These are phyloP conservation scores for Besnoitia besnoiti DNA, from an alignment of 169 alveolate genomes.

Conservation along the genomic window DNA sequence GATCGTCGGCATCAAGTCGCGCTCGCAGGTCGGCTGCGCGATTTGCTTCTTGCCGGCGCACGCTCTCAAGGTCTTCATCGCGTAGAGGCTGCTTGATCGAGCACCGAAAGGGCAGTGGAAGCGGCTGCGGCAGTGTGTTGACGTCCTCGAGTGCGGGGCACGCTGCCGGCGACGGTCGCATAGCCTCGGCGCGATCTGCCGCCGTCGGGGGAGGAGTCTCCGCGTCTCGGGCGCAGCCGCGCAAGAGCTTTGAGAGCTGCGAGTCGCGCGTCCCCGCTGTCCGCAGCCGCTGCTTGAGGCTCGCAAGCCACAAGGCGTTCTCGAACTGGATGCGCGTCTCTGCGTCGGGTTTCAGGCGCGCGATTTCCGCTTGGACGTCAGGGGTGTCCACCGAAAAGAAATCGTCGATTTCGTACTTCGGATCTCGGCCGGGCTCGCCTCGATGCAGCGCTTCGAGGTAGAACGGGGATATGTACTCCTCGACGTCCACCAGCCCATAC, in stretches of 20 bases:
- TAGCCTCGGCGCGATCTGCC: not conserved
- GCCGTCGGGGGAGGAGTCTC: not conserved
- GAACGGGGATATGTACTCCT: not conserved
- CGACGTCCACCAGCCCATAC: not conserved
- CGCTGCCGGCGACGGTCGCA: not conserved
- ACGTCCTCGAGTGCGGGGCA: not conserved
- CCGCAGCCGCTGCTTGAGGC: conserved; percentile 2
- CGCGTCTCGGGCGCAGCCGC: not conserved
- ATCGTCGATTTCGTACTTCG: not conserved
- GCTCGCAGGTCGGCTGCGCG: not conserved
- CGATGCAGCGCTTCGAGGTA: conserved; percentile 8
- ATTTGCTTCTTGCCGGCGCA: not conserved
- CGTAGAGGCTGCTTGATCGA: not conserved
- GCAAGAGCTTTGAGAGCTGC: too few species aligned
- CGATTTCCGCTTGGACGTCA: not conserved
- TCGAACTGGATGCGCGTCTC: not conserved
- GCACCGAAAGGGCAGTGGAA: not conserved
- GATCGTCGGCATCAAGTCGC: not conserved
- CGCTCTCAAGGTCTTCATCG: not conserved
- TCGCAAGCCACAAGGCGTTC: conserved; percentile 13
- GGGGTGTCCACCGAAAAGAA: not conserved
- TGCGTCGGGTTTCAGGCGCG: not conserved
- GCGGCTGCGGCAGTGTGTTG: not conserved
- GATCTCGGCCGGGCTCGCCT: not conserved
- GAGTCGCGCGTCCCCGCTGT: not conserved